These are phyloP conservation scores for Pelargonium australe DNA, from an alignment of 441 rosid species.

Conservation along the genomic window DNA sequence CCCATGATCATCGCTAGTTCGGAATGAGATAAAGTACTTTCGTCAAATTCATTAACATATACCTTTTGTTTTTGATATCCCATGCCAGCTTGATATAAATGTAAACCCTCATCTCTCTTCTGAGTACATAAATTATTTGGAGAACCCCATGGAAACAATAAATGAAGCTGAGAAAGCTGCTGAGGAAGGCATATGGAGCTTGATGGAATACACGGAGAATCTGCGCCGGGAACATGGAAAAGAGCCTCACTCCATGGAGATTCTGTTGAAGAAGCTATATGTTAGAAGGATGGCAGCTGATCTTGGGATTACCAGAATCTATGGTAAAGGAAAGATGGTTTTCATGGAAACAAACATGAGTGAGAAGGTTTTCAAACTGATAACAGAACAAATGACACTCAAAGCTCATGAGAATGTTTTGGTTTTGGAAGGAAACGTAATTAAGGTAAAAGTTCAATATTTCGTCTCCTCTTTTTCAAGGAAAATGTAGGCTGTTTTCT, in stretches of 20 bases:
- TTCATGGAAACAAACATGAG: slow-evolving; percentile 80
- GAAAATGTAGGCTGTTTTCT: not conserved
- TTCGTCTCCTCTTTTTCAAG: slow-evolving; percentile 3
- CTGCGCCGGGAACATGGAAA: slow-evolving; percentile 83
- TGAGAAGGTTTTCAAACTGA: slow-evolving; percentile 72
- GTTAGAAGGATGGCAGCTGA: slow-evolving; percentile 97
- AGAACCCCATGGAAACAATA: slow-evolving; percentile 85
- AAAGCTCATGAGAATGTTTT: slow-evolving; percentile 62
- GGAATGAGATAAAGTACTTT: slow-evolving; percentile 2
- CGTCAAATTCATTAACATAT: slow-evolving; percentile 11
- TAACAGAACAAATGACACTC: slow-evolving; percentile 66
- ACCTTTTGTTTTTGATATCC: slow-evolving; percentile 14
- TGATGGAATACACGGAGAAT: slow-evolving; percentile 85
- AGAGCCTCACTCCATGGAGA: slow-evolving; percentile 88
- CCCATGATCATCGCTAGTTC: not conserved
- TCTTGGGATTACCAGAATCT: slow-evolving; percentile 73
- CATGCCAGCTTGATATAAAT: slow-evolving; percentile 66
- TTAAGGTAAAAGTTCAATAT: slow-evolving; percentile 51
- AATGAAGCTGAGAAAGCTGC: slow-evolving; percentile 85
- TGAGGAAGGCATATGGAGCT: slow-evolving; percentile 69
- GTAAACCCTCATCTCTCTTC: slow-evolving; percentile 76
- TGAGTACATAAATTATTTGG: slow-evolving; percentile 83
- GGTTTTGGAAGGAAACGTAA: slow-evolving; percentile 56
- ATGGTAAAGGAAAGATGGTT: slow-evolving; percentile 83
- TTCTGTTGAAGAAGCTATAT: slow-evolving; percentile 79